A percentile compares a stretch with the other conserved stretches of the same genome.
Evolutionary conservation across 805 yeast genomes (phyloP).

Genomic region (Pichia sporocuriosa): DNA sequence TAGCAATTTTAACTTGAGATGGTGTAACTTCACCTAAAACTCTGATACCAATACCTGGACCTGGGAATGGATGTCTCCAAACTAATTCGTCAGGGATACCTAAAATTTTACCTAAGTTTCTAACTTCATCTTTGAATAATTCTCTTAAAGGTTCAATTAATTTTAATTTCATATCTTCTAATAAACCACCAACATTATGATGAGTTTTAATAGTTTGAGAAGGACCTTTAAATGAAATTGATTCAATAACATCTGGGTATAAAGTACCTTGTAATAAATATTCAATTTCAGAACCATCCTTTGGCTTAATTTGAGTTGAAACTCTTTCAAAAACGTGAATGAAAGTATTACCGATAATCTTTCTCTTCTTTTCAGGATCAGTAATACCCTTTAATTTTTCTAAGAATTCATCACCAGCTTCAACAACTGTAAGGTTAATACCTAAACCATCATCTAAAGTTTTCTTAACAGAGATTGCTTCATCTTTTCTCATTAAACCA

Average conservation of each 20-base stretch:
- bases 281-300: slow-evolving; percentile 84
- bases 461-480: slow-evolving; percentile 80
- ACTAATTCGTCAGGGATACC: slow-evolving; percentile 96
- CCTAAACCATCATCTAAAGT: slow-evolving; percentile 91
- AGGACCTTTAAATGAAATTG: slow-evolving; percentile 98
- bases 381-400: slow-evolving; percentile 85
- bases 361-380: slow-evolving; percentile 98
- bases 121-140: slow-evolving; percentile 97
- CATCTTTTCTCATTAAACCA: slow-evolving; percentile 94
- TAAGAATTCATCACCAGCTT: slow-evolving; percentile 87
- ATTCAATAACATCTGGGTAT: slow-evolving; percentile 97
- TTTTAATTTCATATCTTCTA: slow-evolving; percentile 97
- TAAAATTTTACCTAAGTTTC: slow-evolving; percentile 88
- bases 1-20: slow-evolving; percentile 89
- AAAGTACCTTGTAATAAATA: slow-evolving; percentile 93
- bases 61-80: slow-evolving; percentile 99
- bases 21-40: slow-evolving; percentile 95
- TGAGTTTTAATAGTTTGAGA: slow-evolving; percentile 99
- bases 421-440: slow-evolving; percentile 88
- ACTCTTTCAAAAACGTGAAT: slow-evolving; percentile 95
- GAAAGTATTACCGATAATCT: slow-evolving; percentile 96
- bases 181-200: slow-evolving; percentile 97
- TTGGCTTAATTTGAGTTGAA: slow-evolving; percentile 86
- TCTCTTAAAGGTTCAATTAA: slow-evolving; percentile 98
- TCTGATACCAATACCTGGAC: slow-evolving; percentile 99